Base-by-base conservation (phyloP, 116 monocot genomes). In the Dioscorea cayenensis region DNA sequence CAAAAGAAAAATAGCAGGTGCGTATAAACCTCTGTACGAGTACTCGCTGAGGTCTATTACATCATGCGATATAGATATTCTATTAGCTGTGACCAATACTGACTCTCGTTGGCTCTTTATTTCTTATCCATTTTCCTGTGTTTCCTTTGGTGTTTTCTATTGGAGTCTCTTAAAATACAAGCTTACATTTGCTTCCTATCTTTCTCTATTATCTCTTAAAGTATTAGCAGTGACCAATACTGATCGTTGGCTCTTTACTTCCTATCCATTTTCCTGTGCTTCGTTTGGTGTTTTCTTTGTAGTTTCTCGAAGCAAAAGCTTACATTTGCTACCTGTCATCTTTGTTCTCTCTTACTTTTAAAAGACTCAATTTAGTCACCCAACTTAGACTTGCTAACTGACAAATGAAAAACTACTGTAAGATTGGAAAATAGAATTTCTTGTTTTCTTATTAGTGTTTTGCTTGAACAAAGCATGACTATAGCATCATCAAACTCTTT, bases 301-400 rank as follows among this genome's bases (percentile, higher is more conserved):
- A 92, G 75, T 72, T 74, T 95, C 80, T 95, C 85, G 78, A 92
- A 95, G 80, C 87, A 92, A 66, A 95, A 75, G 14, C 91, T 87
- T 70, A 89, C 87, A 68, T 92, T 95, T 28, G 60, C 16, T 79
- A 67, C 69, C 74, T 88, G 36, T 95, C 89, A 61, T 73, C 32
- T 71, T 72, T 83, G 86, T 89, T 5, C 92, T 95, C 60, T 91
- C 87, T 50, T 80, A 77, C 48, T 87, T 49, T 92, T 85, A 37
- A 85, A 92, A 12, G 83, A 79, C 77, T 85, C 77, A 82, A 85
- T 84, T 73, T 67, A 72, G 32, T 73, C 69, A 8, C 92, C 92
- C 71, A 89, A 64, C n/a, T 86, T 92, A 75, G 73, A 89, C 89
- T 89, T 95, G 84, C 28, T 23, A 66, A 23, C 36, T 73, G 32